phyloP scores from a whole-genome alignment of 805 yeast species.

The Tetrapisispora arboricola region DNA sequence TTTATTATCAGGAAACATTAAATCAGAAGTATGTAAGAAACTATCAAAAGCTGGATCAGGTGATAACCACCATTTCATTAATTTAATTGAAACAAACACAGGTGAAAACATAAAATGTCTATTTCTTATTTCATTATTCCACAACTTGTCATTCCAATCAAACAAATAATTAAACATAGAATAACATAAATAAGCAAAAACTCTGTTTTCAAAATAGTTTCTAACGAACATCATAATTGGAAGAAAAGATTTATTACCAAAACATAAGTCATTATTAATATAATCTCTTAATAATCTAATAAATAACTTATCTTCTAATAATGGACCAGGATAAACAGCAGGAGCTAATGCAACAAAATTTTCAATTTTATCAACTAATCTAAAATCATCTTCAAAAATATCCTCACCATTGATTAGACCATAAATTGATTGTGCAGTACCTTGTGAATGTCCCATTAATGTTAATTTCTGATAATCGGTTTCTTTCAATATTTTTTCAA shows the following conservation, averaged over 20 bases:
- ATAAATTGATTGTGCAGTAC: constrained; percentile 76
- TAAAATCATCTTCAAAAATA: constrained; percentile 6
- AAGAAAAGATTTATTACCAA: constrained; percentile 70
- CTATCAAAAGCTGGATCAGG: constrained; percentile 29
- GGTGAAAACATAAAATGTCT: constrained; percentile 83
- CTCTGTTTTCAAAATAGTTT: constrained; percentile 35
- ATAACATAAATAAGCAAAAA: constrained; percentile 59
- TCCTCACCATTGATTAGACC: constrained; percentile 42
- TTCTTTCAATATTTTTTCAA: constrained; percentile 44
- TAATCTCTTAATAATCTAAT: constrained; percentile 47
- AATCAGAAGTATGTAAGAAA: constrained; percentile 29
- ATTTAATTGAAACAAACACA: constrained; percentile 64
- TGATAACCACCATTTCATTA: constrained; percentile 91
- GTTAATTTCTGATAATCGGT: constrained; percentile 39
- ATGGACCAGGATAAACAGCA: constrained; percentile 77
- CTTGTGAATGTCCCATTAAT: constrained; percentile 82
- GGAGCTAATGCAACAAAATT: constrained; percentile 76
- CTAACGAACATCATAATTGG: constrained; percentile 61
- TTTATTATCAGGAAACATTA: constrained; percentile 40
- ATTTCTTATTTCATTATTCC: constrained; percentile 58
- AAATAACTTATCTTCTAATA: constrained; percentile 51
- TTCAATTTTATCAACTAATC: constrained; percentile 44
- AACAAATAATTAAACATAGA: constrained; percentile 77
- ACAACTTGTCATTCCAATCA: constrained; percentile 73
- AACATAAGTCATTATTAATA: constrained; percentile 39